Percentiles rank a stretch among this genome's conserved stretches.
Conservation (phyloP, 108 stramenopile species). For the Schizochytrium sp. region DNA sequence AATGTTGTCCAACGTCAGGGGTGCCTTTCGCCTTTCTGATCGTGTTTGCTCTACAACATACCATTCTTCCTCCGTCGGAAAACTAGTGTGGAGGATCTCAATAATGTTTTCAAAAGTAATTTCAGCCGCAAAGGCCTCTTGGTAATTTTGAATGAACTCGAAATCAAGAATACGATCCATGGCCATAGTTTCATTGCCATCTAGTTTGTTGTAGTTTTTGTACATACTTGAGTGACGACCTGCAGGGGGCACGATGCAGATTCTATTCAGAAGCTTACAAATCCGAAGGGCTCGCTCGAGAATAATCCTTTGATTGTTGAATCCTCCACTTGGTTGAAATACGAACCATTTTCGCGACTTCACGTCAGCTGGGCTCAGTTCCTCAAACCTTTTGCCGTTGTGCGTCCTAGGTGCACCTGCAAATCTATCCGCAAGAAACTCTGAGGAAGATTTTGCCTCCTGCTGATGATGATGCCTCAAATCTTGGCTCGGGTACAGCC, state of each 20-base stretch:
- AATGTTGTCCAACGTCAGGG: neutral
- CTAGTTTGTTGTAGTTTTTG: constrained; percentile 50
- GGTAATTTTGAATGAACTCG: neutral
- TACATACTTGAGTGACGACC: constrained; percentile 60
- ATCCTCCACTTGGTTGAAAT: constrained; percentile 38
- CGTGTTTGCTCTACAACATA: constrained; percentile 33
- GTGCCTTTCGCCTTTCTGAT: neutral
- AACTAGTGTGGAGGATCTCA: neutral
- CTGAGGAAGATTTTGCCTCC: neutral
- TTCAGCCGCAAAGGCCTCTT: neutral
- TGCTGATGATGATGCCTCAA: neutral
- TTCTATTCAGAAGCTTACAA: neutral
- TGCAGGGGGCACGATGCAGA: constrained; percentile 7
- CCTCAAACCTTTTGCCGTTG: neutral
- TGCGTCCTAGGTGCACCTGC: neutral
- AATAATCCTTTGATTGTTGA: constrained; percentile 56
- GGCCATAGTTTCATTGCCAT: constrained; percentile 8
- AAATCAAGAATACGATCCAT: constrained; percentile 48
- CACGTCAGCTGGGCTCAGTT: neutral
- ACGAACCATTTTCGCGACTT: neutral
- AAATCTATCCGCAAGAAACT: neutral
- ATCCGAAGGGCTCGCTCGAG: constrained; percentile 56
- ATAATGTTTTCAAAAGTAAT: neutral
- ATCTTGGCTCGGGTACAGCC: neutral
- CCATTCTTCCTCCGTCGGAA: neutral